Percentiles rank a stretch among this genome's conserved stretches.
Evolutionary conservation across 768 basidiomycete genomes (phyloP).

Genomic region (Pleurotus salmoneostramineus): DNA sequence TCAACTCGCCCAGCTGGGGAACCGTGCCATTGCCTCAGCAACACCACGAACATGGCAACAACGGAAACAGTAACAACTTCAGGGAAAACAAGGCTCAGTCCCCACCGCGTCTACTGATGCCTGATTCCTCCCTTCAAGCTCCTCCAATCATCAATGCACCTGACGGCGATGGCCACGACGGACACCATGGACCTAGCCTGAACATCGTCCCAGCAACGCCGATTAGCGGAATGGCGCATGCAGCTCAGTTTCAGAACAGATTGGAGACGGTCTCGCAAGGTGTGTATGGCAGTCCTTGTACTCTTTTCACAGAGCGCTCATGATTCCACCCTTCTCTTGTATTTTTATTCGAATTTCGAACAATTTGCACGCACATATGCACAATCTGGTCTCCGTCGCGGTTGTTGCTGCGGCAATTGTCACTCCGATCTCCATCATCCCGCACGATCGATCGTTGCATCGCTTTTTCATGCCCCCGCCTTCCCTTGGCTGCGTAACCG

Average conservation of each 20-base stretch:
- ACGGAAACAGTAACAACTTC: slow-evolving; percentile 11
- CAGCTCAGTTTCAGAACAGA: slow-evolving; percentile 47
- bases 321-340: slow-evolving; percentile 1
- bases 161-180: slow-evolving; percentile 45
- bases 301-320: slow-evolving; percentile 1
- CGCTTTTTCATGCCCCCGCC: not conserved
- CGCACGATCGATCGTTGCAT: not conserved
- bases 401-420: not conserved
- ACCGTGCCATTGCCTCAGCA: slow-evolving; percentile 42
- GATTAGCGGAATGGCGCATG: slow-evolving; percentile 56
- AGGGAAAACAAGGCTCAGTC: slow-evolving; percentile 54
- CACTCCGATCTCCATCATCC: not conserved
- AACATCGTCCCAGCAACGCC: slow-evolving; percentile 85
- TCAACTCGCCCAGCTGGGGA: slow-evolving; percentile 62
- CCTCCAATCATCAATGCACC: slow-evolving; percentile 60
- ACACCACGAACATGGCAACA: slow-evolving; percentile 15
- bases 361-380: no score
- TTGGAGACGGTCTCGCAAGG: slow-evolving; percentile 51
- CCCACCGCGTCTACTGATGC: slow-evolving; percentile 54
- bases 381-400: no score
- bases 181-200: slow-evolving; percentile 54
- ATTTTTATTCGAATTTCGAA: no score
- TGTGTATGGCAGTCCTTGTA: slow-evolving; percentile 25
- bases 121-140: slow-evolving; percentile 40
- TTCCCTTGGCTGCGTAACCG: not conserved